Percentiles rank a stretch among this genome's conserved stretches.
phyloP scores from a whole-genome alignment of 2,329 filamentous ascomycete genomes.

The Cordyceps cateniannulata region DNA sequence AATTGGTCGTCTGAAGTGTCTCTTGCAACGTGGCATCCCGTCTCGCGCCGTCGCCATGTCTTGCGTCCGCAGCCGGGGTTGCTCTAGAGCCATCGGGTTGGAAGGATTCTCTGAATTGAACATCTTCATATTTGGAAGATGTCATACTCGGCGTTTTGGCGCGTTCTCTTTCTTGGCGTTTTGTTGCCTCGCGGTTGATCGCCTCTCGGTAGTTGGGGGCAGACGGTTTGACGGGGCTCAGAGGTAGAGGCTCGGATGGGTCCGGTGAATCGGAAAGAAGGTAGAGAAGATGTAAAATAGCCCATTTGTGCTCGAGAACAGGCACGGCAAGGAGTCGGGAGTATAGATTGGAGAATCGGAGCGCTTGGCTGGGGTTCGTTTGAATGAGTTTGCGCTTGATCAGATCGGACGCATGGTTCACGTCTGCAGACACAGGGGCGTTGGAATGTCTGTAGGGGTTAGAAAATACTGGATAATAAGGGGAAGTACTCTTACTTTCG shows the following conservation, averaged over 20 bases:
- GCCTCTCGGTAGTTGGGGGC: slow-evolving; percentile 32
- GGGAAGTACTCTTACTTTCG: slow-evolving; percentile 36
- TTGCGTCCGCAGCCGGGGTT: slow-evolving; percentile 35
- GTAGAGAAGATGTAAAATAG: slow-evolving; percentile 85
- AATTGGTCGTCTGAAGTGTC: slow-evolving; percentile 50
- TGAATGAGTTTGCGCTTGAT: slow-evolving; percentile 85
- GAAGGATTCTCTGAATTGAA: slow-evolving; percentile 46
- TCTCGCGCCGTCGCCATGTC: slow-evolving; percentile 27
- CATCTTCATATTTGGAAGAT: slow-evolving; percentile 36
- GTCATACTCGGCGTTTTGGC: slow-evolving; percentile 24
- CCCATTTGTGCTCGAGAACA: slow-evolving; percentile 93
- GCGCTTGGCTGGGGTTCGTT: slow-evolving; percentile 69
- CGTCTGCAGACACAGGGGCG: slow-evolving; percentile 58
- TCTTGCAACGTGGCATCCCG: slow-evolving; percentile 52
- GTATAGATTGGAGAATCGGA: slow-evolving; percentile 86
- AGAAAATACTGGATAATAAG: not conserved
- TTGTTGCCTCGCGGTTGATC: slow-evolving; percentile 30
- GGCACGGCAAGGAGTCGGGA: slow-evolving; percentile 83
- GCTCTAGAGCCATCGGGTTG: slow-evolving; percentile 45
- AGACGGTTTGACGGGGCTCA: slow-evolving; percentile 35
- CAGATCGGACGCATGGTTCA: slow-evolving; percentile 87
- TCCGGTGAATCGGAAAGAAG: slow-evolving; percentile 67
- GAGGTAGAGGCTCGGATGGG: slow-evolving; percentile 44
- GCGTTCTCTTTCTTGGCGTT: slow-evolving; percentile 31
- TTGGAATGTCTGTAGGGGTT: slow-evolving; percentile 33